Conservation (phyloP, 148 eudicot species). For the Hydrangea macrophylla region DNA sequence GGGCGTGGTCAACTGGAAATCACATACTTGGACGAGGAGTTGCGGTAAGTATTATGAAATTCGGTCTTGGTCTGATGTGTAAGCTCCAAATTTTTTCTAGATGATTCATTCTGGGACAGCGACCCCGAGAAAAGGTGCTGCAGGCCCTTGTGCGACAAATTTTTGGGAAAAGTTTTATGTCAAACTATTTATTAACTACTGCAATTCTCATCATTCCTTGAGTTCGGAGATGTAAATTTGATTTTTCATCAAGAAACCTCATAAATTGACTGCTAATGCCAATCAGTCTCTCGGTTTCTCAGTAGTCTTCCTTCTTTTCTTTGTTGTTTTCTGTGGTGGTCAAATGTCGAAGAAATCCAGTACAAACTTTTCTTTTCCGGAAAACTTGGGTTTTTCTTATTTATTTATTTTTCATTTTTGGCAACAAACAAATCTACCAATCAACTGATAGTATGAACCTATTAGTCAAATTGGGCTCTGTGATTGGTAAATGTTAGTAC, state of each 20-base stretch:
- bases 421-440: neutral
- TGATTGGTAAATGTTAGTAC: neutral
- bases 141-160: neutral
- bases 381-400: too few species aligned
- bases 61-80: neutral
- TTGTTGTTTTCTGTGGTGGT: too few species aligned
- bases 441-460: neutral
- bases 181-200: too few species aligned
- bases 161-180: neutral
- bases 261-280: neutral
- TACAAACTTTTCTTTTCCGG: too few species aligned
- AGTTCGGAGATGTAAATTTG: too few species aligned
- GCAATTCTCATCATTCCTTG: too few species aligned
- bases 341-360: too few species aligned
- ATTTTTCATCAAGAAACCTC: neutral
- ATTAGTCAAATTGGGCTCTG: neutral
- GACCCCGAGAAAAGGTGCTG: neutral
- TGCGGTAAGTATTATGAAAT: constrained; percentile 22
- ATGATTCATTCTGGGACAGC: too few species aligned
- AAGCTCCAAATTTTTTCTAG: too few species aligned
- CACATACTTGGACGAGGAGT: constrained; percentile 45
- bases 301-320: neutral
- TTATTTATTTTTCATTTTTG: neutral
- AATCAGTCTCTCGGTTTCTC: too few species aligned
- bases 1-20: constrained; percentile 44